Percentiles rank a stretch among this genome's conserved stretches.
Conservation (phyloP, 2,329 filamentous ascomycete genomes). For the Colletotrichum falcatum region DNA sequence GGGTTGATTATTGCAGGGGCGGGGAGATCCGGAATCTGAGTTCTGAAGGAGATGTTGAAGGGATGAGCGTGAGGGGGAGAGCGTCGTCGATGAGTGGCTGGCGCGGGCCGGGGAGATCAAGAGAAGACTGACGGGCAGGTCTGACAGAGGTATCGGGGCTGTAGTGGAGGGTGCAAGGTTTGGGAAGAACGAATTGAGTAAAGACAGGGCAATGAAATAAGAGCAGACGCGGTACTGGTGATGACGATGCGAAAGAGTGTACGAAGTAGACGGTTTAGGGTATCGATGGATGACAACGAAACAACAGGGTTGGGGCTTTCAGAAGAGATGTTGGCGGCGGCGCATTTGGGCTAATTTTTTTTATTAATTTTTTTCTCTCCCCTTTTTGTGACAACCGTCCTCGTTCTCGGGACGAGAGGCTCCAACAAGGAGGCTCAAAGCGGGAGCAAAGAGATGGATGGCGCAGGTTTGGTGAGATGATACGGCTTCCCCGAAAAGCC, state of each 20-base stretch:
- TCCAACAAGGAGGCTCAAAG: slow-evolving; percentile 6
- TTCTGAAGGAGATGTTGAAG: neutral
- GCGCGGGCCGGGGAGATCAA: neutral
- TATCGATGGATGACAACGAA: slow-evolving; percentile 21
- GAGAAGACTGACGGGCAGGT: neutral
- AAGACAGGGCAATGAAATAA: neutral
- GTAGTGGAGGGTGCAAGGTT: neutral
- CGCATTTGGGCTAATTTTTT: neutral
- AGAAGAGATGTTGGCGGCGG: slow-evolving; percentile 20
- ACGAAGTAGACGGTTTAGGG: slow-evolving; percentile 11
- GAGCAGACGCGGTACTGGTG: neutral
- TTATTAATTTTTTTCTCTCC: no score
- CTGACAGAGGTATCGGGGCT: neutral
- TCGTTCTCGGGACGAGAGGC: neutral
- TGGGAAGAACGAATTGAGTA: neutral
- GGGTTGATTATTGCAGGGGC: slow-evolving; percentile 13
- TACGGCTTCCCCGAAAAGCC: slow-evolving; percentile 39
- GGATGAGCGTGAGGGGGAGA: slow-evolving; percentile 12
- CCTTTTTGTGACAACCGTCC: neutral
- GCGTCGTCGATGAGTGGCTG: slow-evolving; percentile 26
- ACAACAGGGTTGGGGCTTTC: slow-evolving; percentile 34
- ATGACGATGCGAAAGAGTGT: neutral
- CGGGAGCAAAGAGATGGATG: slow-evolving; percentile 21
- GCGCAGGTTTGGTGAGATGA: slow-evolving; percentile 12
- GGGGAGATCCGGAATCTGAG: neutral